Evolutionary conservation across 805 yeast genomes (phyloP).

Genomic region (Candida golubevii): DNA sequence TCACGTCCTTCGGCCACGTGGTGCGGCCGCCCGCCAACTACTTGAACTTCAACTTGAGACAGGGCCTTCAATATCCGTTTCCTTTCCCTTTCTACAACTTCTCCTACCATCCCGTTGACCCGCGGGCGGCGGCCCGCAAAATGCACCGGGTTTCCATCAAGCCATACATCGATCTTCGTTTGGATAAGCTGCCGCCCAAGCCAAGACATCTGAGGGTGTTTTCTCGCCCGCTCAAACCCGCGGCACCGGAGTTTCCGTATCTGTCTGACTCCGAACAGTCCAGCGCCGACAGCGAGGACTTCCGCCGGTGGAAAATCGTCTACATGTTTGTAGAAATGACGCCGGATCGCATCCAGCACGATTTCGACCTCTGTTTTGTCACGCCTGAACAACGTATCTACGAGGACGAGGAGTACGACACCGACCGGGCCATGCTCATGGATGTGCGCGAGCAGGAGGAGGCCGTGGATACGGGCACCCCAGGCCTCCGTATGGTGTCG

Average conservation of each 20-base stretch:
- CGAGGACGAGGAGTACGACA: slow-evolving; percentile 8
- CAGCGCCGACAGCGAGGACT: slow-evolving; percentile 5
- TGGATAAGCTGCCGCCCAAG: slow-evolving; percentile 18
- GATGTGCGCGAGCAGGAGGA: slow-evolving; percentile 2
- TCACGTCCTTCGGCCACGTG: slow-evolving; percentile 35
- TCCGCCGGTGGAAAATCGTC: slow-evolving; percentile 7
- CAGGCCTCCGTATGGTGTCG: slow-evolving; percentile 7
- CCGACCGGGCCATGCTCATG: slow-evolving; percentile 4
- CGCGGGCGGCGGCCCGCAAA: slow-evolving; percentile 24
- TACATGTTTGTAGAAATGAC: slow-evolving; percentile 8
- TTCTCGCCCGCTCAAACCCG: not conserved
- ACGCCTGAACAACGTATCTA: slow-evolving; percentile 4
- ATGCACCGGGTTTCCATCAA: slow-evolving; percentile 23
- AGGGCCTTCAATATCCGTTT: slow-evolving; percentile 41
- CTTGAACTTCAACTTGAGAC: slow-evolving; percentile 31
- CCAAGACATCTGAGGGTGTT: too few species aligned
- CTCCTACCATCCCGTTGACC: slow-evolving; percentile 37
- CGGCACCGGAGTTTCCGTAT: not conserved
- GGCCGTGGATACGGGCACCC: not conserved
- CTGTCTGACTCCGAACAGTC: slow-evolving; percentile 5
- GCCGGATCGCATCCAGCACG: slow-evolving; percentile 4
- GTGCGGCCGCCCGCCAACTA: slow-evolving; percentile 39
- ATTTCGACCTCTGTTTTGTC: slow-evolving; percentile 4
- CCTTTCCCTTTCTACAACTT: slow-evolving; percentile 45
- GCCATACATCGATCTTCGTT: slow-evolving; percentile 36